phyloP scores from a whole-genome alignment of 495 filamentous ascomycete genomes.

The Trichoderma parareesei region DNA sequence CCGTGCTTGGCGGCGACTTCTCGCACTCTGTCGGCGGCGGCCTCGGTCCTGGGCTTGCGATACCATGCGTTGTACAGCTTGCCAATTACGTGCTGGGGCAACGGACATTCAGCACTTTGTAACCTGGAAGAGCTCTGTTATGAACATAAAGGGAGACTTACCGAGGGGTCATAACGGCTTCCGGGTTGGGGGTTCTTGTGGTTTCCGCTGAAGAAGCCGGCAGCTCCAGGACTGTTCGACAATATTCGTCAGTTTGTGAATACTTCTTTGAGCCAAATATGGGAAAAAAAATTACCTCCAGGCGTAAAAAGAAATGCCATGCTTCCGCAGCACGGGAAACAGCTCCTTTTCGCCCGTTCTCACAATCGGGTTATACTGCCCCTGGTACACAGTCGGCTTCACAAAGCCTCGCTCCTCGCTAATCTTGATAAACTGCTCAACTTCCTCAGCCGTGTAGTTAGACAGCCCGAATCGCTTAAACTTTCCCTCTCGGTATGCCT shows the following conservation, averaged over 20 bases:
- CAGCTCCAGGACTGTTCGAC: constrained; percentile 23
- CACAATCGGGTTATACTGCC: neutral
- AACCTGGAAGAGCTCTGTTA: no score
- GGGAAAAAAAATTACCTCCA: constrained; percentile 23
- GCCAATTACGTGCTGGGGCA: constrained; percentile 17
- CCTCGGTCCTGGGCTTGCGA: constrained; percentile 17
- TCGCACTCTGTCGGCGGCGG: constrained; percentile 12
- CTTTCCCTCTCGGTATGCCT: constrained; percentile 79
- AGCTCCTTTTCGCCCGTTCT: neutral
- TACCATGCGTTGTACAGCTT: constrained; percentile 16
- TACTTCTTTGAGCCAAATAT: neutral
- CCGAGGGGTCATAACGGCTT: constrained; percentile 15
- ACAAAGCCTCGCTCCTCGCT: constrained; percentile 72
- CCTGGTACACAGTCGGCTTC: constrained; percentile 45
- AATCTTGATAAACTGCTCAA: constrained; percentile 76
- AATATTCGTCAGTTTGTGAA: neutral
- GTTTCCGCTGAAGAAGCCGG: constrained; percentile 23
- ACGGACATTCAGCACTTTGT: neutral
- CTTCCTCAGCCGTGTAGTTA: constrained; percentile 85
- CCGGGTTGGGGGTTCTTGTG: constrained; percentile 11
- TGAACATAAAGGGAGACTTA: constrained; percentile 10
- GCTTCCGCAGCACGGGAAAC: no score
- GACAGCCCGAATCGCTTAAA: constrained; percentile 77
- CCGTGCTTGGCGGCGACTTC: constrained; percentile 62
- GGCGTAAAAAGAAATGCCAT: constrained; percentile 34